Evolutionary conservation across 106 monocot genomes (phyloP), one percentile per base, ranked within the genome.

Genomic region (Chionographis japonica): DNA sequence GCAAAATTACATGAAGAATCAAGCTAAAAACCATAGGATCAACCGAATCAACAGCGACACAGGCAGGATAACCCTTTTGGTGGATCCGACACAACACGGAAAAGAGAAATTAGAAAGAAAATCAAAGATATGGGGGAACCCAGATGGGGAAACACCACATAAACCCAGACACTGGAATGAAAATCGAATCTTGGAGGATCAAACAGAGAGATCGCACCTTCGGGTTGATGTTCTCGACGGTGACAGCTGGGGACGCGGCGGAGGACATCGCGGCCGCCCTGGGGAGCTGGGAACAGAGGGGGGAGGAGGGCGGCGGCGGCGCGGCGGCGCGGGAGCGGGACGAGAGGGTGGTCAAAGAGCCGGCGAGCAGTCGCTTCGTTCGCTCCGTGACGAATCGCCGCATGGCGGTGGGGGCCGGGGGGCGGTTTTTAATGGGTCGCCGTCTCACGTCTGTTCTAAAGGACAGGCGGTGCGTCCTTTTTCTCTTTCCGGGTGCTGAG

Each of bases 221-320:
- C 15, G 90, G 90, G 65, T 94, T 94, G 66, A 94, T 76, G 61
- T 62, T 69, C 12, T 80, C 87, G 35, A 90, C 62, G 20, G 83
- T 78, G 58, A 94, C 80, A 15, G 70, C 51, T 46, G 74, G 16
- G 38, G 68, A 19, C 36, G 57, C 59, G 27, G 67, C 50, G 19
- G 82, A 63, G 55, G 58, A 50, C 70, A 67, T 61, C 51, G 56
- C 61, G 18, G 79, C 43, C 9, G 74, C 60, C 37, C 69, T 58
- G 19, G 66, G 10, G 49, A 49, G 68, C 41, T 72, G 50, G 19
- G 54, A 37, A 10, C 56, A 60, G 49, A 69, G 54, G 10, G 40
- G 12, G 13, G 61, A 64, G 40, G 63, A 35, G 12, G 50, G 39
- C 3, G 60, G 27, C 16, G 75, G 49, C 4, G 66, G 59, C 9